These are phyloP conservation scores for Sophora flavescens DNA, from an alignment of 306 rosid genomes.

Conservation along the genomic window DNA sequence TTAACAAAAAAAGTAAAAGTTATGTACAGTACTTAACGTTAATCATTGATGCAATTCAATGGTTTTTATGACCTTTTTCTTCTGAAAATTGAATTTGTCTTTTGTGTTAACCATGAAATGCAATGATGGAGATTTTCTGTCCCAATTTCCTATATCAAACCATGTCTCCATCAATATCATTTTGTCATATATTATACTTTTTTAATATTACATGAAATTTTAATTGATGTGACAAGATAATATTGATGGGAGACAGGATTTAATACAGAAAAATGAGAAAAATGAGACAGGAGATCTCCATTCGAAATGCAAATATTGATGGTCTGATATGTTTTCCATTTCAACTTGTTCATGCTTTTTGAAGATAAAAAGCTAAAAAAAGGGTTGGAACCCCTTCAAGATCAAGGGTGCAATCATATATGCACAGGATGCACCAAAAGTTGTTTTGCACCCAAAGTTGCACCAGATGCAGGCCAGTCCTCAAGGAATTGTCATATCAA, in stretches of 20 bases:
- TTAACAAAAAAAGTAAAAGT: neutral
- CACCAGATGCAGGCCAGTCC: conserved; percentile 7
- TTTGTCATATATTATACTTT: too few relatives aligned
- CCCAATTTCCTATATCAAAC: too few relatives aligned
- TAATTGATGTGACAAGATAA: too few relatives aligned
- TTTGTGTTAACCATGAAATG: neutral
- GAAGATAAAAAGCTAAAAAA: neutral
- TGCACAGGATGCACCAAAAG: neutral
- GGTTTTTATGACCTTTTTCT: neutral
- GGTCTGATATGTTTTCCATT: conserved; percentile 50
- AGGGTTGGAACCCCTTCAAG: conserved; percentile 45
- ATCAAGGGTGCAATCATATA: conserved; percentile 34
- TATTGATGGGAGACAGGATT: too few relatives aligned
- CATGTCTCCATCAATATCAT: too few relatives aligned
- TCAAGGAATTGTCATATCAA: conserved; percentile 36
- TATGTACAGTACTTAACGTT: neutral
- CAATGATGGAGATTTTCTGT: too few relatives aligned
- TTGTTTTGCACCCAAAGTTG: neutral
- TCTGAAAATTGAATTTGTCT: neutral
- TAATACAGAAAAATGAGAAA: too few relatives aligned
- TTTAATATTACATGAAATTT: too few relatives aligned
- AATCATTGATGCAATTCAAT: neutral
- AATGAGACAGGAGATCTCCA: too few relatives aligned
- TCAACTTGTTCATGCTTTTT: conserved; percentile 26
- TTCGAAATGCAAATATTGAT: conserved; percentile 33